Evolutionary conservation across 345 rosid species (phyloP).

Genomic region (Durio zibethinus): DNA sequence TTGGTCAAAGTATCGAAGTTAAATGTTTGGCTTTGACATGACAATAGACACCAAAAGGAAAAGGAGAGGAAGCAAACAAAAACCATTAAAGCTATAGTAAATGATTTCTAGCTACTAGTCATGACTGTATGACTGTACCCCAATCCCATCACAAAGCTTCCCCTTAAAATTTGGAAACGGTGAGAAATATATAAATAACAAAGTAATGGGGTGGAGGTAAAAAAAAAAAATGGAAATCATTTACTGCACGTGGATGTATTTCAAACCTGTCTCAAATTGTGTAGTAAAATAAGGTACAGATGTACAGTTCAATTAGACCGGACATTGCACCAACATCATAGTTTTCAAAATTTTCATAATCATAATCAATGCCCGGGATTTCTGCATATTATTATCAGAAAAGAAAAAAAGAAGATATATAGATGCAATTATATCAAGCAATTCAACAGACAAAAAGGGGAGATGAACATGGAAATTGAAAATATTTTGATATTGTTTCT

Average conservation of each 20-base stretch:
- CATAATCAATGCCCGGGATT: not conserved
- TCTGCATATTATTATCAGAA: not conserved
- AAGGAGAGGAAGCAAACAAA: not conserved
- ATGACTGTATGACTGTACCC: not conserved
- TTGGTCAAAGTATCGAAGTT: constrained; percentile 7
- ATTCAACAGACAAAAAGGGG: not conserved
- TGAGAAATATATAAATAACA: not conserved
- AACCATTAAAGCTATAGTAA: not conserved
- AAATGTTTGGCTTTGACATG: constrained; percentile 5
- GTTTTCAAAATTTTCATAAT: not conserved
- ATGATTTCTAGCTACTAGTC: not conserved
- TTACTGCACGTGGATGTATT: not conserved
- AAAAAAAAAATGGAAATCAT: no score
- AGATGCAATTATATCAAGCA: not conserved
- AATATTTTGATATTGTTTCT: not conserved
- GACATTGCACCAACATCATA: not conserved
- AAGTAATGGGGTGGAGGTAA: not conserved
- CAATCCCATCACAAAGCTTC: not conserved
- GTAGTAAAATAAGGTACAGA: not conserved
- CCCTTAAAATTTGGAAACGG: not conserved
- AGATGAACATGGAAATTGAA: not conserved
- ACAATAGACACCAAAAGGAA: not conserved
- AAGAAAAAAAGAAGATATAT: not conserved
- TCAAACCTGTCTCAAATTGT: not conserved
- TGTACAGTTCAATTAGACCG: not conserved